Evolutionary conservation across 345 rosid species (phyloP), one percentile per base, ranked within the genome.

Genomic region (Leavenworthia alabamica): DNA sequence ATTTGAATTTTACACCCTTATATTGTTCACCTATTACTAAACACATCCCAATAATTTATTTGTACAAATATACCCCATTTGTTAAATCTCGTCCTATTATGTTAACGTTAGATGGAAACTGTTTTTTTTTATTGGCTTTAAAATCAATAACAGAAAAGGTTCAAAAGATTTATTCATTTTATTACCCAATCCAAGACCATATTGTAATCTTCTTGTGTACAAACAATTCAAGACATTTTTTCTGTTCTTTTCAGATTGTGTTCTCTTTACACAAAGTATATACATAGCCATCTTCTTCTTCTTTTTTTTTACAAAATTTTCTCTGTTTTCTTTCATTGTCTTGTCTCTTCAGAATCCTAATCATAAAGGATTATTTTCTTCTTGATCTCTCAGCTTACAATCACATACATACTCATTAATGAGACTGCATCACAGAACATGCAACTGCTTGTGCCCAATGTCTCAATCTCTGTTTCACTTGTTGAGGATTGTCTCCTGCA

Each of bases 371-470:
- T 58, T 31, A 13, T 40, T 15, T 7, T 49, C 45, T 56, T 66
- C 24, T 48, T 49, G n/a, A 67, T 41, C 19, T 9, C 40, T 60
- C 54, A 50, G 63, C 33, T 54, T 26, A 69, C 27, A 60, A 54
- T 61, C 42, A 65, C 50, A 41, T 37, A 35, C 54, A 48, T 54
- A 53, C 36, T 62, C 26, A 31, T 73, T 32, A 70, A 46, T 14
- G 62, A 22, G 82, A 70, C 55, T 81, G 82, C 86, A 79, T 79
- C 22, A 90, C 73, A 26, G 97, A 88, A 60, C 97, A 90, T 12
- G 97, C 97, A 48, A 90, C 96, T 1, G 96, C 97, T 73, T 90
- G 96, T n/a, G 97, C 97, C 97, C 96, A 90, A 59, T 85, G 90
- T 82, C 93, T 85, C 56, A 90, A 60, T 74, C 81, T 88, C 22